Base-by-base conservation (phyloP, 805 yeast genomes). In the Cyberlindnera samutprakarnensis region DNA sequence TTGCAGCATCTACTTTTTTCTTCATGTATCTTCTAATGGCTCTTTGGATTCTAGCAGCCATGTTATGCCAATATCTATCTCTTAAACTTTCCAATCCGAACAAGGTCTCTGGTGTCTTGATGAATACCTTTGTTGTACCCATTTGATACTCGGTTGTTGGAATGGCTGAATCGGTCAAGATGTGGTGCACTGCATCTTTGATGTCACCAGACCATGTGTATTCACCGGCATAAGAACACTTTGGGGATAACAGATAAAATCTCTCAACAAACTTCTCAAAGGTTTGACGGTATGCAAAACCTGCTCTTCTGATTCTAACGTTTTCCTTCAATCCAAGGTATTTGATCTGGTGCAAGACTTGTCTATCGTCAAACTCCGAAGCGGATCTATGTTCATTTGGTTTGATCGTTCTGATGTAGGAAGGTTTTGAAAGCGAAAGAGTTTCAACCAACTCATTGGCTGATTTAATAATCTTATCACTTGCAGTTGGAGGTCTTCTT, bases 31-130 rank as follows among this genome's bases (percentile, higher is more conserved):
- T 68, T 64, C 98, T 73, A 84, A 96, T 87, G 4, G 98, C 97
- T 44, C 96, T 75, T 65, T 92, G 99, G 46, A 92, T 90, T 48
- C 94, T 75, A 4, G 95, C 88, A 5, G 98, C 98, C 94, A 92
- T 92, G 47, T 84, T 85, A 51, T 86, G 90, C 97, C 98, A 92
- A 55, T 87, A 92, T 62, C 78, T 82, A 50, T 92, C 99, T 57
- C 97, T 75, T 90, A 90, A 77, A 47, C 85, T 90, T 60, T 92
- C 99, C 36, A 92, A 64, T 0, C 96, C 95, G 56, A 92, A 92
- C 49, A 92, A 65, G 0, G 97, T 90, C 56, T 92, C 98, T 8
- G 98, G 98, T 10, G 94, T 86, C 53, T 92, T 92, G 59, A 92
- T 88, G 56, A 92, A 92, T 6, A 92, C 88, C 57, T 87, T 88